Percentiles rank a stretch among this genome's conserved stretches.
These are phyloP conservation scores for Balakata baccata DNA, from an alignment of 345 rosid genomes.

Conservation along the genomic window DNA sequence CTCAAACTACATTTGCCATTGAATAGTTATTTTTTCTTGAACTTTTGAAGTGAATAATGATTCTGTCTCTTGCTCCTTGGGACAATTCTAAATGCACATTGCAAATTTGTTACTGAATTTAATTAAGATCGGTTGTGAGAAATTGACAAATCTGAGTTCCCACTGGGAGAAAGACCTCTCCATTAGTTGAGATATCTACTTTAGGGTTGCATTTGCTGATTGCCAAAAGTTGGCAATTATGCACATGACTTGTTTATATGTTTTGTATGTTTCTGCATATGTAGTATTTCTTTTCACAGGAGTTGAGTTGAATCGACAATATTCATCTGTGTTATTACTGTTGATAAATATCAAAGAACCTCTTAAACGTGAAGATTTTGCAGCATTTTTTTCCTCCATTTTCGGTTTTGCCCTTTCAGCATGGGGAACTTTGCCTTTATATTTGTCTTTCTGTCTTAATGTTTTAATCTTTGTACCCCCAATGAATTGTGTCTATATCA, in stretches of 20 bases:
- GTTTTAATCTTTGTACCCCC: neutral
- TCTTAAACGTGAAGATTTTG: neutral
- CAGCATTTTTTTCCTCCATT: neutral
- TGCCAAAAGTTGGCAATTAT: neutral
- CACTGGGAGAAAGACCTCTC: too few relatives aligned
- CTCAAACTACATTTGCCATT: neutral
- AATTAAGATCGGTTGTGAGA: too few relatives aligned
- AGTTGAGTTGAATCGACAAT: neutral
- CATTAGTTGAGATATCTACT: too few relatives aligned
- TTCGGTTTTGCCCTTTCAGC: too few relatives aligned
- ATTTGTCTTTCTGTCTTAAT: neutral
- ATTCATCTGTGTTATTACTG: neutral
- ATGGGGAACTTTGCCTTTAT: neutral
- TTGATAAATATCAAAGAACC: neutral
- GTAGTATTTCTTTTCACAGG: neutral
- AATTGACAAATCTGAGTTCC: too few relatives aligned
- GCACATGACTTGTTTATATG: neutral
- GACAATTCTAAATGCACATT: neutral
- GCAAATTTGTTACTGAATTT: neutral
- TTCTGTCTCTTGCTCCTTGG: too few relatives aligned
- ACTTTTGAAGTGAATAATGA: neutral
- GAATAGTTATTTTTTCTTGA: neutral
- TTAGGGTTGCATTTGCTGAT: too few relatives aligned
- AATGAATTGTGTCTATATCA: neutral
- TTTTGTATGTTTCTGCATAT: neutral